These are phyloP conservation scores for Blastosporella zonata DNA, from an alignment of 1,284 basidiomycete species.

Conservation along the genomic window DNA sequence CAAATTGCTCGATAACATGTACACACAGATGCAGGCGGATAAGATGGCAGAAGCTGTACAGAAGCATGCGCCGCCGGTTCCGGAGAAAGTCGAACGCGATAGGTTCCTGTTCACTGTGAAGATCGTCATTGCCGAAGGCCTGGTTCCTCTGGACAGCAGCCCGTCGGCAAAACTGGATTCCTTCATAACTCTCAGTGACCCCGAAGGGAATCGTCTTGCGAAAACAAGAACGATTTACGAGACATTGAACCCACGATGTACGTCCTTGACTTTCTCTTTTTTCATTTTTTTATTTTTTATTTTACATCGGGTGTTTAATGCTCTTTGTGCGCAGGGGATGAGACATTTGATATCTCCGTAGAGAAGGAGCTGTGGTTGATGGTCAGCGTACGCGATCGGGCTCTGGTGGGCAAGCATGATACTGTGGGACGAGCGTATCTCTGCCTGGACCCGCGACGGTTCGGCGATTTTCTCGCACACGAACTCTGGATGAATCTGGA, in stretches of 20 bases:
- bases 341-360: slow-evolving; percentile 93
- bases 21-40: slow-evolving; percentile 89
- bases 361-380: slow-evolving; percentile 92
- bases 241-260: slow-evolving; percentile 84
- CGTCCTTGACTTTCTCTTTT: too few species aligned
- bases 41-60: slow-evolving; percentile 71
- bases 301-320: slow-evolving; percentile 7
- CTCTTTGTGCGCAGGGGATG: slow-evolving; percentile 68
- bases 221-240: slow-evolving; percentile 98
- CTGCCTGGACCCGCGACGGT: slow-evolving; percentile 86
- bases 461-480: slow-evolving; percentile 86
- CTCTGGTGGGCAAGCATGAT: slow-evolving; percentile 86
- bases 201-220: slow-evolving; percentile 84
- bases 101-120: slow-evolving; percentile 93
- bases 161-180: slow-evolving; percentile 78
- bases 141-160: slow-evolving; percentile 71
- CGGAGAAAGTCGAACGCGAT: slow-evolving; percentile 61
- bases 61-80: slow-evolving; percentile 62
- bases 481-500: slow-evolving; percentile 95
- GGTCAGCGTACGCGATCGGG: slow-evolving; percentile 90
- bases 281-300: background rate
- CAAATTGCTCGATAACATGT: slow-evolving; percentile 89
- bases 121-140: slow-evolving; percentile 84
- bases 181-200: slow-evolving; percentile 93
- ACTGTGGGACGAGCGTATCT: slow-evolving; percentile 91